Evolutionary conservation across 257 asterid species (phyloP).

Genomic region (Capsicum rhomboideum): DNA sequence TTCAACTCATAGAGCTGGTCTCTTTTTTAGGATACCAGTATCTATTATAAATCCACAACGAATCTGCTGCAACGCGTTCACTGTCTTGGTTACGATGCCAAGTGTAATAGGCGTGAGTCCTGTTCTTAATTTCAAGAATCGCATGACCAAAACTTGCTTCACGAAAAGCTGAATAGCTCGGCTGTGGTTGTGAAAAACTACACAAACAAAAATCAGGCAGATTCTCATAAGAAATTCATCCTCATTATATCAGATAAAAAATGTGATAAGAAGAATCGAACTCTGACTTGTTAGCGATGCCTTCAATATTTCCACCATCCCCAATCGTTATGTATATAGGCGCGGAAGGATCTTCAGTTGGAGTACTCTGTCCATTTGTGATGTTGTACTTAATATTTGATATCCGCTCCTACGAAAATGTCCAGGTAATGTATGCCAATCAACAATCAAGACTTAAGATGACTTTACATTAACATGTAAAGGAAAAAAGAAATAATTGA

Average conservation of each 20-base stretch:
- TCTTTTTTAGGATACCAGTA: slow-evolving; percentile 33
- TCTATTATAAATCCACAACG: slow-evolving; percentile 44
- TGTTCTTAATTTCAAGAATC: slow-evolving; percentile 40
- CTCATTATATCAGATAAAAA: not conserved
- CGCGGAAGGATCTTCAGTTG: slow-evolving; percentile 34
- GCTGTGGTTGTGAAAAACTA: slow-evolving; percentile 42
- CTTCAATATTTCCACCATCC: slow-evolving; percentile 58
- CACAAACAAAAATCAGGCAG: slow-evolving; percentile 3
- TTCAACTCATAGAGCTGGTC: not conserved
- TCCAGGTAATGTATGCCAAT: not conserved
- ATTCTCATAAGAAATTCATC: not conserved
- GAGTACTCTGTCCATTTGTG: slow-evolving; percentile 31
- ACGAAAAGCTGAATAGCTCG: slow-evolving; percentile 42
- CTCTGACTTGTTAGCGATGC: slow-evolving; percentile 32
- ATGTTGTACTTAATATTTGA: slow-evolving; percentile 40
- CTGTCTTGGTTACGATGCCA: slow-evolving; percentile 55
- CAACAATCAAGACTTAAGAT: no score
- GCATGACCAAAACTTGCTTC: slow-evolving; percentile 61
- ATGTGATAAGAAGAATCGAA: not conserved
- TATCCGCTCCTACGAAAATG: slow-evolving; percentile 23
- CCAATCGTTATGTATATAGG: slow-evolving; percentile 47
- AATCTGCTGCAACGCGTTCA: slow-evolving; percentile 34
- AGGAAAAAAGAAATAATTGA: no score
- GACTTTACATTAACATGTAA: no score
- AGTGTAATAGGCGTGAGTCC: slow-evolving; percentile 41